phyloP scores from a whole-genome alignment of 306 rosid genomes.

The Trifolium repens region DNA sequence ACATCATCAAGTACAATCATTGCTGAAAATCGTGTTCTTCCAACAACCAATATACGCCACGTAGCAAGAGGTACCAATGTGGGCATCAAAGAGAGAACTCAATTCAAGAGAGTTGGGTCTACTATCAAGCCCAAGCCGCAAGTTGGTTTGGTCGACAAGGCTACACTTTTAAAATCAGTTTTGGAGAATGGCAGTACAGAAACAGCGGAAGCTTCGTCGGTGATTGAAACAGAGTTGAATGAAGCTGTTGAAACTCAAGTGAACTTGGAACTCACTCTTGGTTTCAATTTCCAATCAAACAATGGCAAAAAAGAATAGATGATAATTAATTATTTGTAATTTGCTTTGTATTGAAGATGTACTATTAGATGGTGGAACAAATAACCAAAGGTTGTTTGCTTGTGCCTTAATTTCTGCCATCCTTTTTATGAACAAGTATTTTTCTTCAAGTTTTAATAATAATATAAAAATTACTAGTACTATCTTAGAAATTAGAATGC shows the following conservation, averaged over 20 bases:
- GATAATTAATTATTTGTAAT: not conserved
- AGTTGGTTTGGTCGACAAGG: not conserved
- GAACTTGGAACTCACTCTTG: slow-evolving; percentile 54
- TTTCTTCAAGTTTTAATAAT: too few species aligned
- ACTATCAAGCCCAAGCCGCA: slow-evolving; percentile 22
- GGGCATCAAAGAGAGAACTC: slow-evolving; percentile 28
- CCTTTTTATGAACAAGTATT: too few species aligned
- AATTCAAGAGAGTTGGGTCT: slow-evolving; percentile 44
- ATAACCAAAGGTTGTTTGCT: too few species aligned
- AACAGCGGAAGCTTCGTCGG: slow-evolving; percentile 37
- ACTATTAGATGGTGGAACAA: too few species aligned
- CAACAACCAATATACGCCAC: slow-evolving; percentile 48
- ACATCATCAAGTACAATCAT: not conserved
- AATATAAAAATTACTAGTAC: too few species aligned
- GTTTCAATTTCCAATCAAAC: slow-evolving; percentile 20
- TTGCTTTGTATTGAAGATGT: too few species aligned
- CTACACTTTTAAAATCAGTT: not conserved
- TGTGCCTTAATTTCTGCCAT: too few species aligned
- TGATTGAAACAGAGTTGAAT: slow-evolving; percentile 4
- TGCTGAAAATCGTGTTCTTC: not conserved
- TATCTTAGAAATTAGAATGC: too few species aligned
- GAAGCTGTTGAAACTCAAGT: slow-evolving; percentile 9
- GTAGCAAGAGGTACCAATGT: slow-evolving; percentile 36
- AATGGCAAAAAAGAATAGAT: too few species aligned
- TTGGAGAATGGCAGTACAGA: slow-evolving; percentile 30